Conservation (phyloP, 2,329 filamentous ascomycete genomes). For the Xylariaceae sp. region DNA sequence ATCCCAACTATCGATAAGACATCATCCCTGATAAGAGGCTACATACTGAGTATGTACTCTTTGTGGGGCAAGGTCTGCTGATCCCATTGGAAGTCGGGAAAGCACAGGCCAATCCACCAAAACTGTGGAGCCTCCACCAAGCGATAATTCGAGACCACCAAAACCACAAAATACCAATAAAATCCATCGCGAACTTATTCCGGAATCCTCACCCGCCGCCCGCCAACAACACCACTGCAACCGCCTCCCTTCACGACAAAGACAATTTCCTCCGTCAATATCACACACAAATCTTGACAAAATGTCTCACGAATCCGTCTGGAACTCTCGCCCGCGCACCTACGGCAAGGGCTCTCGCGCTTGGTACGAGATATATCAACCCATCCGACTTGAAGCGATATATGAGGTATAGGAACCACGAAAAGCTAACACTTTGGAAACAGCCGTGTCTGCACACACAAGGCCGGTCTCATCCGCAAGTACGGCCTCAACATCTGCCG, state of each 20-base stretch:
- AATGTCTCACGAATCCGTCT: constrained; percentile 86
- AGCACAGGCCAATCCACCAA: not conserved
- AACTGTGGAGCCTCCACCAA: not conserved
- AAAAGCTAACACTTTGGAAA: constrained; percentile 21
- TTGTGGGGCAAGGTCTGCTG: too few species aligned
- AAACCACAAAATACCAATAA: constrained; percentile 26
- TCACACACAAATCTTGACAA: constrained; percentile 24
- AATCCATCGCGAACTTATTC: constrained; percentile 25
- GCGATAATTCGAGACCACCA: constrained; percentile 16
- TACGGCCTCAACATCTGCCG: constrained; percentile 91
- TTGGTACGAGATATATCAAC: constrained; percentile 64
- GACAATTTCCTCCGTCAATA: not conserved
- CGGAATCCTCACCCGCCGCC: constrained; percentile 16
- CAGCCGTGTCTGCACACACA: constrained; percentile 78
- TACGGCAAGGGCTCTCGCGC: constrained; percentile 94
- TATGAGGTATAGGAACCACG: constrained; percentile 10
- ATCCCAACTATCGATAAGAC: too few species aligned
- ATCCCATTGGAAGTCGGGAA: constrained; percentile 8
- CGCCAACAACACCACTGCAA: not conserved
- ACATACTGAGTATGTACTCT: too few species aligned
- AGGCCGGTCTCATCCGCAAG: constrained; percentile 99
- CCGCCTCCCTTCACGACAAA: not conserved
- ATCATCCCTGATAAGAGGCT: too few species aligned
- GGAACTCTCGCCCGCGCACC: constrained; percentile 94
- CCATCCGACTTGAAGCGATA: not conserved